Evolutionary conservation across 2,329 filamentous ascomycete species (phyloP).

Genomic region (Cercospora sp.): DNA sequence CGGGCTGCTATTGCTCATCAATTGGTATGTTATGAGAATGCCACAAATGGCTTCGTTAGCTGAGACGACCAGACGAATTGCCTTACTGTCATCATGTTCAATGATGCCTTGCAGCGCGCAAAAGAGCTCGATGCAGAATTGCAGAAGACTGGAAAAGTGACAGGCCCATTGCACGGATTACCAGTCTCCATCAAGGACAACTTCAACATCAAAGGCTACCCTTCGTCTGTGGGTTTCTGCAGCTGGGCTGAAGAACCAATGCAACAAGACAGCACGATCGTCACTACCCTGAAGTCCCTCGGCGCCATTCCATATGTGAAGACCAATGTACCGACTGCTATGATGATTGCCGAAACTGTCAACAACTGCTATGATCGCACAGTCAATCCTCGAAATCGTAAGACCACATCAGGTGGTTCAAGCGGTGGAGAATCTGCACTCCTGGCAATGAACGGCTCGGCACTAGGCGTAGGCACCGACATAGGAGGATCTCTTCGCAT

Average conservation of each 20-base stretch:
- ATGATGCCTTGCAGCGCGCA: slow-evolving; percentile 54
- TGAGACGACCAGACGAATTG: slow-evolving; percentile 55
- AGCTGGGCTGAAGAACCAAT: slow-evolving; percentile 62
- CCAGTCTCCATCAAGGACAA: slow-evolving; percentile 70
- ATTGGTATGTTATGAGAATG: slow-evolving; percentile 41
- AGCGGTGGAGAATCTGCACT: slow-evolving; percentile 68
- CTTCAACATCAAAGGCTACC: slow-evolving; percentile 62
- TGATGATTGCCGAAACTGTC: slow-evolving; percentile 68
- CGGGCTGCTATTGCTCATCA: slow-evolving; percentile 57
- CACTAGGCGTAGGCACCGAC: slow-evolving; percentile 64
- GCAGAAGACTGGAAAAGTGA: slow-evolving; percentile 45
- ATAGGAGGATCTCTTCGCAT: slow-evolving; percentile 61
- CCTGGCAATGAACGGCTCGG: slow-evolving; percentile 59
- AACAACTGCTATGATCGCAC: slow-evolving; percentile 62
- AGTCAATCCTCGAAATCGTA: slow-evolving; percentile 61
- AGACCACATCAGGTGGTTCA: slow-evolving; percentile 63
- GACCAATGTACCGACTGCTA: slow-evolving; percentile 68
- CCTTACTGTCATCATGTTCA: slow-evolving; percentile 58
- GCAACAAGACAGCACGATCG: slow-evolving; percentile 56
- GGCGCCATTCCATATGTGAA: slow-evolving; percentile 70
- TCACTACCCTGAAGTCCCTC: slow-evolving; percentile 58
- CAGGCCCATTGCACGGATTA: slow-evolving; percentile 67
- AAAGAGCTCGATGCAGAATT: slow-evolving; percentile 56
- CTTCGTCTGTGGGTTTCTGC: slow-evolving; percentile 64
- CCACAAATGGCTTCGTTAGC: neutral